Evolutionary conservation across 2,329 filamentous ascomycete genomes (phyloP).

Genomic region (Taxawa tesnikishii): DNA sequence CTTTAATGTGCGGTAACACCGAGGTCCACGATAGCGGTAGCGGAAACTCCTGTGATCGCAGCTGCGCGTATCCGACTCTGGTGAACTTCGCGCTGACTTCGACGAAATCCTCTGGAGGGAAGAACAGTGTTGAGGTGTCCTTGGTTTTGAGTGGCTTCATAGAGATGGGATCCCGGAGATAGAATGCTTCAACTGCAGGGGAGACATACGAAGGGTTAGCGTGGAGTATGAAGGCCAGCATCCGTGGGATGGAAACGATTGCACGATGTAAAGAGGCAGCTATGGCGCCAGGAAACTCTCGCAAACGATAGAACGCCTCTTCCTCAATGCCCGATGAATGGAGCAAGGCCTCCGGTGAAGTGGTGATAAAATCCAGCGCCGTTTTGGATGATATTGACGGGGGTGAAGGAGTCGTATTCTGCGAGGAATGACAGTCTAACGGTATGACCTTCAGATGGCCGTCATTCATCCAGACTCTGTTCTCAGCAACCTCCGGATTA

Average conservation of each 20-base stretch:
- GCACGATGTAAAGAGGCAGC: constrained; percentile 63
- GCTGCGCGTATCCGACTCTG: constrained; percentile 78
- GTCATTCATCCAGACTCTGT: constrained; percentile 79
- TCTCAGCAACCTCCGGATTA: constrained; percentile 76
- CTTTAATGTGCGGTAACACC: constrained; percentile 24
- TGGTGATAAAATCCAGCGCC: constrained; percentile 49
- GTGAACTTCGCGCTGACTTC: constrained; percentile 73
- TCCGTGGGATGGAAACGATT: constrained; percentile 63
- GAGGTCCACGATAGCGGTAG: constrained; percentile 46
- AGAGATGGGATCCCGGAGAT: constrained; percentile 70
- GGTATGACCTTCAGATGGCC: constrained; percentile 67
- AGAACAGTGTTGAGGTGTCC: constrained; percentile 42
- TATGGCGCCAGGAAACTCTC: constrained; percentile 72
- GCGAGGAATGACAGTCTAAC: too few relatives aligned
- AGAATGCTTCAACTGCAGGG: constrained; percentile 81
- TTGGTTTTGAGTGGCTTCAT: constrained; percentile 55
- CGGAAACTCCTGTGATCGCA: constrained; percentile 72
- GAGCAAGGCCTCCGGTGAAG: constrained; percentile 46
- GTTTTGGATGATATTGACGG: constrained; percentile 47
- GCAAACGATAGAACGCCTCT: constrained; percentile 81
- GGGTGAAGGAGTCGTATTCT: constrained; percentile 15
- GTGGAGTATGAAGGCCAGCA: constrained; percentile 68
- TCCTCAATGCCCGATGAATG: constrained; percentile 65
- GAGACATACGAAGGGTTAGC: constrained; percentile 63
- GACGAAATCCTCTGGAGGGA: constrained; percentile 69